These are phyloP conservation scores for Hypericum perforatum DNA, from an alignment of 345 rosid genomes.

Conservation along the genomic window DNA sequence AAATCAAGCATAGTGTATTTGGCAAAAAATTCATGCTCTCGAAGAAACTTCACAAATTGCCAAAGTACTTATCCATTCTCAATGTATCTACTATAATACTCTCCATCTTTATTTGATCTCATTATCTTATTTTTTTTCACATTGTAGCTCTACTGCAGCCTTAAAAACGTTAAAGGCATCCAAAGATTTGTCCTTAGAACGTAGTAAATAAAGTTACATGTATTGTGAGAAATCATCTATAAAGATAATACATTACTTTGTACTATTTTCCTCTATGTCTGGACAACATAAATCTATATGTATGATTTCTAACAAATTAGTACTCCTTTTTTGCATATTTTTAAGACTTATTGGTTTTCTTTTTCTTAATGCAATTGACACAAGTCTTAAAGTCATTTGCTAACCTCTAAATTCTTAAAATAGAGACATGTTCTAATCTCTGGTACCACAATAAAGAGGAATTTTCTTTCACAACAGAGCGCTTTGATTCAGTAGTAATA, in stretches of 20 bases:
- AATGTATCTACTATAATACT: neutral
- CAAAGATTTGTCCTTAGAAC: conserved; percentile 3
- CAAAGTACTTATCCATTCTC: neutral
- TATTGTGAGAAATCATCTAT: too few relatives aligned
- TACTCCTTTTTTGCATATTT: too few relatives aligned
- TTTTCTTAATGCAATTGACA: neutral
- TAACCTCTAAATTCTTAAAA: neutral
- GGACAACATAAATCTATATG: too few relatives aligned
- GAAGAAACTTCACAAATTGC: conserved; percentile 1
- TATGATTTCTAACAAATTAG: too few relatives aligned
- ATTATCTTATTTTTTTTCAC: conserved; percentile 3
- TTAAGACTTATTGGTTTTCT: too few relatives aligned
- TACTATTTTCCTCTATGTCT: too few relatives aligned
- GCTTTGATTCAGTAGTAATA: neutral
- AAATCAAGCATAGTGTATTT: neutral
- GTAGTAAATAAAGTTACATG: too few relatives aligned
- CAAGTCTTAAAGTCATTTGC: neutral
- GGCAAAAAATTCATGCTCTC: neutral
- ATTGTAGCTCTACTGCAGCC: conserved; percentile 7
- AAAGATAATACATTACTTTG: neutral
- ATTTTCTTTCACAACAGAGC: neutral
- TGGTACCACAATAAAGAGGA: too few relatives aligned
- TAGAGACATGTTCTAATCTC: too few relatives aligned
- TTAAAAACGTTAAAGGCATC: conserved; percentile 8
- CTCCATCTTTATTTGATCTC: neutral